Conservation (phyloP, 371 early-diverging fungal genomes). For the Synchytrium microbalum region DNA sequence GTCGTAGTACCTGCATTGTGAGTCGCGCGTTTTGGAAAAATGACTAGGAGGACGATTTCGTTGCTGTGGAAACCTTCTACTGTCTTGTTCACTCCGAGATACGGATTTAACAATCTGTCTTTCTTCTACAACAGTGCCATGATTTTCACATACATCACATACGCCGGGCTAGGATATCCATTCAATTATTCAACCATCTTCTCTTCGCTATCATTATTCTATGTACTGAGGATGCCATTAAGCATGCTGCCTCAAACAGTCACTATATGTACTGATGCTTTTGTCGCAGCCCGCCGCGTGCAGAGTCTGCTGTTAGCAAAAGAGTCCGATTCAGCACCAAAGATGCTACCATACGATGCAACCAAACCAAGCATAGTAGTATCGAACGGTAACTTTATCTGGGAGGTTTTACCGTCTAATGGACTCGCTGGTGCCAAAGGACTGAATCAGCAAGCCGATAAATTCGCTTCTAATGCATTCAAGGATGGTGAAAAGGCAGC, state of each 20-base stretch:
- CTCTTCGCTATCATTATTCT: too few species aligned
- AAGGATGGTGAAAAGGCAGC: too few species aligned
- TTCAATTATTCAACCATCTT: too few species aligned
- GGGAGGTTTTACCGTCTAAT: neutral
- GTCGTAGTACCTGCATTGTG: neutral
- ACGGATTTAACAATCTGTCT: too few species aligned
- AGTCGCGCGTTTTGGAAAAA: neutral
- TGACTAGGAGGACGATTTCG: neutral
- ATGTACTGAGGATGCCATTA: constrained; percentile 11
- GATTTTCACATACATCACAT: neutral
- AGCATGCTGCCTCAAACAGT: constrained; percentile 15
- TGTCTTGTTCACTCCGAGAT: neutral
- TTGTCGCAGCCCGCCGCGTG: constrained; percentile 16
- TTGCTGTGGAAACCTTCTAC: neutral
- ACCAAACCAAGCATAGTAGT: neutral
- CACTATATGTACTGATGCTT: constrained; percentile 16
- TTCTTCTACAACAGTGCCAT: too few species aligned
- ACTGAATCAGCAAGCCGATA: neutral
- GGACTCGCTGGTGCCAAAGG: neutral
- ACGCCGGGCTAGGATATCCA: neutral
- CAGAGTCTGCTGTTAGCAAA: constrained; percentile 18
- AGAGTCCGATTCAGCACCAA: constrained; percentile 14
- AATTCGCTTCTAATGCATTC: neutral
- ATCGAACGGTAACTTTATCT: neutral
- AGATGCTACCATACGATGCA: neutral